Evolutionary conservation across 345 rosid genomes (phyloP), one percentile per base, ranked within the genome.

Genomic region (Draba incana): DNA sequence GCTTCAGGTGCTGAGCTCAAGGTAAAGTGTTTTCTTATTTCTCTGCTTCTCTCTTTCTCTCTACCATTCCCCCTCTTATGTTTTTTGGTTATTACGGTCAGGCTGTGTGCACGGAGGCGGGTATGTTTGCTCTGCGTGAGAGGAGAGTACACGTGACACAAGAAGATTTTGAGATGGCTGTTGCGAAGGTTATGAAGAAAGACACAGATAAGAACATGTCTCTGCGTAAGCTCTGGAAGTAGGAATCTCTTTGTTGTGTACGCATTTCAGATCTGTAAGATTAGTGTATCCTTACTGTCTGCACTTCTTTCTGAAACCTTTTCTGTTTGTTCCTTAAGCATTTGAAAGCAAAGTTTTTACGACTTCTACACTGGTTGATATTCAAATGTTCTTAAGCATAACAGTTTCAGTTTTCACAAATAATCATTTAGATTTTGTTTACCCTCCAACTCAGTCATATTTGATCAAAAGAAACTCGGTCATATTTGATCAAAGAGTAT

Each of bases 21-120:
- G 99, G 99, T 95, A 81, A 46, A 37, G 23, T 20, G 1, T 67
- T 24, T 45, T 35, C 2, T 4, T 28, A 14, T 12, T 11, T 35
- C 20, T 37, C 55, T 54, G 25, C n/a, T 48, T 35, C 3, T 67
- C 4, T 57, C 3, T 56, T 3, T n/a, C 13, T 39, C 8, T 45
- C 64, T 47, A 58, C 14, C 13, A n/a, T n/a, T 37, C 6, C 25
- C 20, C 27, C 38, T 35, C 38, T 35, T 8, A 30, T 3, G 12
- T 2, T 31, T 10, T 10, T 50, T 73, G 66, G 54, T 62, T 33
- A 42, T 14, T 28, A 24, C 1, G 52, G 47, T 51, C 83, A 95
- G 99, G 99, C 99, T 28, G 99, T 95, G 44, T 95, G 99, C 86
- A 95, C 99, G 1, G 99, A 95, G 77, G 97, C 97, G 0, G 99